Base-by-base conservation (phyloP, 345 rosid genomes). In the Euphorbia lathyris region DNA sequence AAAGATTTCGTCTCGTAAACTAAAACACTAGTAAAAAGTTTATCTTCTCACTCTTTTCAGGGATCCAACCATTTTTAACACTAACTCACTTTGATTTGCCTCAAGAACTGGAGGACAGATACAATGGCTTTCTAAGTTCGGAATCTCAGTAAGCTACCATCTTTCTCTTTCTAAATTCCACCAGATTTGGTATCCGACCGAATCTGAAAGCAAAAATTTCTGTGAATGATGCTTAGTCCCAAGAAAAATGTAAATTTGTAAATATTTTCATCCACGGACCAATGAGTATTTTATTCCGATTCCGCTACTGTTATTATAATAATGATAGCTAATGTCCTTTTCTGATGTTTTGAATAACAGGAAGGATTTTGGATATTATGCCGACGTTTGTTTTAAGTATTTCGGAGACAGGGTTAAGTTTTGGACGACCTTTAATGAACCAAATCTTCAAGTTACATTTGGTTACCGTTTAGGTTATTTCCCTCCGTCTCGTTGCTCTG, bases 321-420 rank as follows among this genome's bases (percentile, higher is more conserved):
- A 34, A 45, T 45, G 4, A 12, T 45, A 45, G 51, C 16, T 13
- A 14, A 16, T 45, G 45, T 40, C 12, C 17, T 2, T 17, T 22
- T 23, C 4, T 13, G 3, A 3, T 25, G n/a, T 65, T 51, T 51
- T 51, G n/a, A 34, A 7, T n/a, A 19, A 23, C 71, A 73, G 76
- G 71, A 26, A 66, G 66, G 76, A 73, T 66, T 73, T 73, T 25
- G 66, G 59, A 23, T 34, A 73, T 26, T 73, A 57, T 58, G 70
- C 47, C 40, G 70, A 72, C 58, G 32, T 72, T 0, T 72, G 76
- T 45, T 72, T 72, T 32, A 42, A 64, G 57, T 11, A 65, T 30
- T 72, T 72, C 25, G 76, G 76, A 42, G 76, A 72, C 51, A n/a
- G 76, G 48, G 76, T 66, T 14, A 73, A 72, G 70, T 72, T 65